phyloP scores from a whole-genome alignment of 1,139 yeast genomes.

The Debaryomyces nepalensis region DNA sequence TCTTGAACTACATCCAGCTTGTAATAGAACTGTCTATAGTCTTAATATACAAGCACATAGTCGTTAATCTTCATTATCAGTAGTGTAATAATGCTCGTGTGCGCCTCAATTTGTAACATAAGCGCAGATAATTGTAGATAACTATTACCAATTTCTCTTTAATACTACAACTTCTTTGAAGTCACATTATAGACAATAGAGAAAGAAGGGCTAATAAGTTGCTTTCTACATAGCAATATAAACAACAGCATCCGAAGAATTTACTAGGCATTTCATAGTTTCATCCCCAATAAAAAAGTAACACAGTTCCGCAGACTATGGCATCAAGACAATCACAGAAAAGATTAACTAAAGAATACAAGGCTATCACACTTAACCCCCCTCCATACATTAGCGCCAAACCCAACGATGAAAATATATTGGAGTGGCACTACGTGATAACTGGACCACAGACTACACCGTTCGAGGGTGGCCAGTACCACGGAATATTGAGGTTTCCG shows the following conservation, averaged over 20 bases:
- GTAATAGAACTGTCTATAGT: neutral
- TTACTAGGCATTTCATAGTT: neutral
- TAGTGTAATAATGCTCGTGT: neutral
- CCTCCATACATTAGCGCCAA: conserved; percentile 84
- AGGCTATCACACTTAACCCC: conserved; percentile 70
- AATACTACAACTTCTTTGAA: no score
- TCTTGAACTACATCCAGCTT: no score
- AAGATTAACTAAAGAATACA: conserved; percentile 77
- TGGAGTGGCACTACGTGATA: conserved; percentile 78
- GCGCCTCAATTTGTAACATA: conserved; percentile 6
- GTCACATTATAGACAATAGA: no score
- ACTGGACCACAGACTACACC: conserved; percentile 90
- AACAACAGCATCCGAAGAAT: no score
- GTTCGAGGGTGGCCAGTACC: conserved; percentile 85
- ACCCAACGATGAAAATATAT: conserved; percentile 78
- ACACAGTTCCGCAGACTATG: conserved; percentile 26
- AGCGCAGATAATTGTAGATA: conserved; percentile 2
- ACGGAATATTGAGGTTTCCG: conserved; percentile 84
- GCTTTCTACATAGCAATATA: no score
- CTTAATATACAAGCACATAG: no score
- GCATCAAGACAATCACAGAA: conserved; percentile 56
- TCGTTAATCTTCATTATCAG: neutral
- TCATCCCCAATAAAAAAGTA: neutral
- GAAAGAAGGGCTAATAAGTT: no score
- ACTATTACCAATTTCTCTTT: neutral